Conservation (phyloP, 306 rosid genomes). For the Cucumis sativus region DNA sequence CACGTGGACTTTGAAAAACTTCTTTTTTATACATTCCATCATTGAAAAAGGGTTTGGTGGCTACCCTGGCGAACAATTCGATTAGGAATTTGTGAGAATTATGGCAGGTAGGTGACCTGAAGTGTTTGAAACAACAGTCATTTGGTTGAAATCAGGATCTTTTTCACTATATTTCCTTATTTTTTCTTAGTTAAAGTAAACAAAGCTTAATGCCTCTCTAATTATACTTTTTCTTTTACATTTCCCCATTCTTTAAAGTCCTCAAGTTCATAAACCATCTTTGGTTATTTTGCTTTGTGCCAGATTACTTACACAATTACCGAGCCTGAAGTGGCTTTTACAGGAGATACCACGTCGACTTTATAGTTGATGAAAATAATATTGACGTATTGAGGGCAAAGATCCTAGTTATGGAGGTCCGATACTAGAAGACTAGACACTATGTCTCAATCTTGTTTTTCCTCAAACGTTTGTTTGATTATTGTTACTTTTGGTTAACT, state of each 20-base stretch:
- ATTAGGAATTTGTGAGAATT: not conserved
- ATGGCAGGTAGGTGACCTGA: not conserved
- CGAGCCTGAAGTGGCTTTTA: conserved; percentile 86
- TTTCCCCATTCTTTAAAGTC: not conserved
- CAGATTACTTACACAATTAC: conserved; percentile 67
- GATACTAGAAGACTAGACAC: conserved; percentile 1
- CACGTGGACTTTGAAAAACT: not conserved
- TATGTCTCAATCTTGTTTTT: not conserved
- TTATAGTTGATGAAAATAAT: conserved; percentile 50
- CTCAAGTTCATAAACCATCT: not conserved
- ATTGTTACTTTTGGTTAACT: not conserved
- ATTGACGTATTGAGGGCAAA: conserved; percentile 61
- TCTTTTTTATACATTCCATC: not conserved
- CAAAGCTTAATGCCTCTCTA: not conserved
- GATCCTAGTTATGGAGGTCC: conserved; percentile 81
- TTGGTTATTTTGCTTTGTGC: conserved; percentile 19
- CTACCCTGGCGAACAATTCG: not conserved
- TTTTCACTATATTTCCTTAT: not conserved
- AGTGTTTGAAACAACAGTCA: not conserved
- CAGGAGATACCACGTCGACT: conserved; percentile 81
- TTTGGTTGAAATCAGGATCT: not conserved
- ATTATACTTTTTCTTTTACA: not conserved
- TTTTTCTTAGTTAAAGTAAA: not conserved
- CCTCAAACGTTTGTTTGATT: not conserved
- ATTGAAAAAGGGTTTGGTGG: not conserved